Conservation (phyloP, 2,329 filamentous ascomycete species). For the Nothomitra cinnamomea region DNA sequence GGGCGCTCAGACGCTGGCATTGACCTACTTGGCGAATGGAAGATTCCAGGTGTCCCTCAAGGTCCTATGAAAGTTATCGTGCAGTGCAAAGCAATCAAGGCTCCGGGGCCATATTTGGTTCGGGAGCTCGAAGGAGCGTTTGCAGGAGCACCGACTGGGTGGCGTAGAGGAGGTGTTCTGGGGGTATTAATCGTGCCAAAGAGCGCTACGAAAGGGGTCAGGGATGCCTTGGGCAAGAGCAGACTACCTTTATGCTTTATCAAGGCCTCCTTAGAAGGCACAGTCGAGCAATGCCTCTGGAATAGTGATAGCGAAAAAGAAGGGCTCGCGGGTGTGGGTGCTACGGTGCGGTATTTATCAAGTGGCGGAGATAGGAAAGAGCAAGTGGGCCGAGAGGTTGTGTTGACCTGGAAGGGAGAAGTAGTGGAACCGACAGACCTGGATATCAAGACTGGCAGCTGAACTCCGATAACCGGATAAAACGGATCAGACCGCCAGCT, state of each 20-base stretch:
- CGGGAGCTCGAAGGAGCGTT: slow-evolving; percentile 73
- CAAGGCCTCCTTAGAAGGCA: slow-evolving; percentile 40
- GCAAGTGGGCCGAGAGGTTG: background rate
- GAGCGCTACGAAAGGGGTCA: slow-evolving; percentile 60
- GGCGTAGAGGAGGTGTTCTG: slow-evolving; percentile 47
- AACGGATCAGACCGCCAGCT: too few species aligned
- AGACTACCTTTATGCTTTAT: slow-evolving; percentile 56
- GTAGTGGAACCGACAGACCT: background rate
- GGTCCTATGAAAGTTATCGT: slow-evolving; percentile 27
- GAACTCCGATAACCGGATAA: too few species aligned
- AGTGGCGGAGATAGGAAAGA: background rate
- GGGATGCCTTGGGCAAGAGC: slow-evolving; percentile 52
- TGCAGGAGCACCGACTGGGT: slow-evolving; percentile 53
- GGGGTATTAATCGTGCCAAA: slow-evolving; percentile 53
- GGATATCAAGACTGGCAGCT: too few species aligned
- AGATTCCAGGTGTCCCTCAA: slow-evolving; percentile 28
- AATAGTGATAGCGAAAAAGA: slow-evolving; percentile 45
- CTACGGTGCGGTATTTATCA: slow-evolving; percentile 12
- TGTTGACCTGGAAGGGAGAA: slow-evolving; percentile 5
- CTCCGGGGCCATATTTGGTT: slow-evolving; percentile 38
- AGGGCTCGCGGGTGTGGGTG: slow-evolving; percentile 37
- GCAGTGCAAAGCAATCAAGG: slow-evolving; percentile 52
- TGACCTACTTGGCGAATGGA: slow-evolving; percentile 58
- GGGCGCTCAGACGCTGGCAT: slow-evolving; percentile 52
- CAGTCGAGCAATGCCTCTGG: slow-evolving; percentile 53